A percentile compares a stretch with the other conserved stretches of the same genome.
These are phyloP conservation scores for Cryphonectria parasitica DNA, from an alignment of 2,329 filamentous ascomycete species.

Conservation along the genomic window DNA sequence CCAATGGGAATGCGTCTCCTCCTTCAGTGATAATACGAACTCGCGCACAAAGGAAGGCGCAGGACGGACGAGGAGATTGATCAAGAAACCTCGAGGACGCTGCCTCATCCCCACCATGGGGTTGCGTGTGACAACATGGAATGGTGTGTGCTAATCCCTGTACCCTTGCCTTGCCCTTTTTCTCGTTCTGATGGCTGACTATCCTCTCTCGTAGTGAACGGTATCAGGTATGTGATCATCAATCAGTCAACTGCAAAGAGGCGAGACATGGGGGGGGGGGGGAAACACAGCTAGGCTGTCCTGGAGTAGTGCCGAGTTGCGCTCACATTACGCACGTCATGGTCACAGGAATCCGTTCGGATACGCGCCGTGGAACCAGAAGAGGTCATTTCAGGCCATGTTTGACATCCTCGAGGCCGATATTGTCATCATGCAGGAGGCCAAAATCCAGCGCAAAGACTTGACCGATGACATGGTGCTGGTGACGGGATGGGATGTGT, in stretches of 20 bases:
- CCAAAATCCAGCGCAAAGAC: slow-evolving; percentile 94
- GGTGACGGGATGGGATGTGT: slow-evolving; percentile 81
- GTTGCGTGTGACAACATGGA: slow-evolving; percentile 84
- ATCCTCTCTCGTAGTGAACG: slow-evolving; percentile 63
- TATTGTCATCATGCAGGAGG: slow-evolving; percentile 93
- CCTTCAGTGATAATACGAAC: too few relatives aligned
- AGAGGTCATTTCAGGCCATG: slow-evolving; percentile 80
- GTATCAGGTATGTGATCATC: slow-evolving; percentile 68
- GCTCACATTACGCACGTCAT: too few relatives aligned
- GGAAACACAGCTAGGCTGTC: too few relatives aligned
- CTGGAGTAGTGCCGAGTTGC: too few relatives aligned
- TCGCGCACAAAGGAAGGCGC: too few relatives aligned
- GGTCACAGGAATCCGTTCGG: slow-evolving; percentile 72
- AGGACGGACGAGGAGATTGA: too few relatives aligned
- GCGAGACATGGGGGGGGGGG: too few relatives aligned
- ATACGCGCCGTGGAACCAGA: slow-evolving; percentile 82
- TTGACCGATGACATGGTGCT: slow-evolving; percentile 94
- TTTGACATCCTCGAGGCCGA: slow-evolving; percentile 92
- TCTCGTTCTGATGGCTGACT: slow-evolving; percentile 34
- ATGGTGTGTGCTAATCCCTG: slow-evolving; percentile 62
- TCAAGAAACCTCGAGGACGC: too few relatives aligned
- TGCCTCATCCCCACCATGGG: slow-evolving; percentile 56
- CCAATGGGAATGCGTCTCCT: too few relatives aligned
- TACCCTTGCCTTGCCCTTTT: neutral
- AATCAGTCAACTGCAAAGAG: too few relatives aligned